A percentile compares a stretch with the other conserved stretches of the same genome.
Evolutionary conservation across 306 rosid genomes (phyloP).

Genomic region (Leucaena leucocephala): DNA sequence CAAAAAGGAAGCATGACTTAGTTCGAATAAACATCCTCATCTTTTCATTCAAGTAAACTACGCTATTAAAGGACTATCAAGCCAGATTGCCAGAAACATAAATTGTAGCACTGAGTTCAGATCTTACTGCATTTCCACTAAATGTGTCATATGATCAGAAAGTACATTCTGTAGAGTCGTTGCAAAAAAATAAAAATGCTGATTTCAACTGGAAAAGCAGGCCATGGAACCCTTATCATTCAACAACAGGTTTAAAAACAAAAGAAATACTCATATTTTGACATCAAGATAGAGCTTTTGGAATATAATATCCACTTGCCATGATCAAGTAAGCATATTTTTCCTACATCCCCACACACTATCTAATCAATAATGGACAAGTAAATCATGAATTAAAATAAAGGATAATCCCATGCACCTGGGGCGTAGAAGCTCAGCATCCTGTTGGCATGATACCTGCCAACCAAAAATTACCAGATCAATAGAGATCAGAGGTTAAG

Average conservation of each 20-base stretch:
- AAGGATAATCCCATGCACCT: conserved; percentile 51
- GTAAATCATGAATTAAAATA: conserved; percentile 7
- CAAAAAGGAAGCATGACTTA: not conserved
- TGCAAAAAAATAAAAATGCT: not conserved
- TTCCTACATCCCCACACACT: not conserved
- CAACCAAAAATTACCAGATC: conserved; percentile 10
- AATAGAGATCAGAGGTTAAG: not conserved
- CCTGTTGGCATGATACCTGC: conserved; percentile 94
- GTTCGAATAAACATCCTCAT: not conserved
- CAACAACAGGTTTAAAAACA: not conserved
- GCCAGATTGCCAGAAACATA: not conserved
- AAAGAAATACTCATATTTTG: not conserved
- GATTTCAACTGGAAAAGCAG: not conserved
- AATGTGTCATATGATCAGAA: not conserved
- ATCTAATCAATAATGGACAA: conserved; percentile 1
- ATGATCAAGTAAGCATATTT: not conserved
- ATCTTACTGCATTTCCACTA: not conserved
- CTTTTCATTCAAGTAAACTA: not conserved
- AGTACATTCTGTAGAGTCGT: not conserved
- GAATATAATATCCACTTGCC: not conserved
- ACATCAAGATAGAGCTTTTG: not conserved
- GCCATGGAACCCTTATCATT: not conserved
- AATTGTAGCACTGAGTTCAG: not conserved
- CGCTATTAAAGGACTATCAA: not conserved
- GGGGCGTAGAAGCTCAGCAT: conserved; percentile 99